Percentiles rank a stretch among this genome's conserved stretches.
Conservation (phyloP, 192 early-diverging fungal species). For the Coemansia sp. region DNA sequence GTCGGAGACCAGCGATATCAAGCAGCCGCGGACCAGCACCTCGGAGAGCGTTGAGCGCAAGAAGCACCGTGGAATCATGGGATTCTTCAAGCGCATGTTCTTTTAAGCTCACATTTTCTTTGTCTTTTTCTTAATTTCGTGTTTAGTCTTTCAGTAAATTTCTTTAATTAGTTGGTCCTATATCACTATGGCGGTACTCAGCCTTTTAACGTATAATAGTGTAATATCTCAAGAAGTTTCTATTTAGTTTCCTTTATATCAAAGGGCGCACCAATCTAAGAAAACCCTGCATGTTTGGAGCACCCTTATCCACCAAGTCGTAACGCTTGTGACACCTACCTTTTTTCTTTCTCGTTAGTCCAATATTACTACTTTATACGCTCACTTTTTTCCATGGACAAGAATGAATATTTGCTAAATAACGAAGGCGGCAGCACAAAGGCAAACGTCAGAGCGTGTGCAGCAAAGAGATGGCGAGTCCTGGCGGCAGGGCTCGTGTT, state of each 20-base stretch:
- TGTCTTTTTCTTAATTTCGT: not conserved
- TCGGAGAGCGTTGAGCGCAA: constrained; percentile 19
- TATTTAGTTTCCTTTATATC: not conserved
- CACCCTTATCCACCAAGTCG: no score
- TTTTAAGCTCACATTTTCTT: constrained; percentile 16
- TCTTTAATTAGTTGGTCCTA: not conserved
- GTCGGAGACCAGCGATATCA: constrained; percentile 8
- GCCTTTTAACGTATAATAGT: not conserved
- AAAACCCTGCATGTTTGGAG: not conserved
- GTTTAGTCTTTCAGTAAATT: not conserved
- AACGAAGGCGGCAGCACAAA: not conserved
- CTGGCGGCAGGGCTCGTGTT: not conserved
- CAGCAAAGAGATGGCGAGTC: not conserved
- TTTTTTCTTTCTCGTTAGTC: not conserved
- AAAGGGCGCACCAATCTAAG: not conserved
- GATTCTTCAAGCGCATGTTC: constrained; percentile 51
- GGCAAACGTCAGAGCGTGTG: not conserved
- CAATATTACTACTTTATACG: constrained; percentile 1
- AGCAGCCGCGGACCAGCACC: constrained; percentile 17
- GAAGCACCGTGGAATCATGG: constrained; percentile 48
- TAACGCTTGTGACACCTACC: not conserved
- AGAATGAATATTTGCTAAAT: constrained; percentile 3
- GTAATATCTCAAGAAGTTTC: not conserved
- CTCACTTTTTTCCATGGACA: not conserved
- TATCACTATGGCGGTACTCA: not conserved